phyloP scores from a whole-genome alignment of 73 alveolate genomes.

The Symbiodinium natans region DNA sequence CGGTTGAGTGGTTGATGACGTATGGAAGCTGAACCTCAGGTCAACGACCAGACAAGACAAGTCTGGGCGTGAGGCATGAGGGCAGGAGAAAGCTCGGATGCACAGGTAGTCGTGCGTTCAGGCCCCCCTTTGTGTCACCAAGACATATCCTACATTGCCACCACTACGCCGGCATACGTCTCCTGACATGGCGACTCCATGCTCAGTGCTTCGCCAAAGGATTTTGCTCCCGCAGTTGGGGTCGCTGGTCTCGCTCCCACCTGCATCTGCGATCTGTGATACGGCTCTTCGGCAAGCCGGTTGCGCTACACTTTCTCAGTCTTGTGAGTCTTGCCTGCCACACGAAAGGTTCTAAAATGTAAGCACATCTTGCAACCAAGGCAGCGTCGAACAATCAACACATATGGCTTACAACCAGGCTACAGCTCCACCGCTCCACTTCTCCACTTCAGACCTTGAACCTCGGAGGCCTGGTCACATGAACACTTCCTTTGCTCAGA shows the following conservation, averaged over 20 bases:
- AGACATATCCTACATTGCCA: too few relatives aligned
- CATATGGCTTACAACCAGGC: not conserved
- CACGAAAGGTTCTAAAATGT: not conserved
- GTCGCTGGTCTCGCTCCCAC: not conserved
- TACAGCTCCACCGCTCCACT: not conserved
- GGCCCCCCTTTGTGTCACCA: not conserved
- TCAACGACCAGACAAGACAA: too few relatives aligned
- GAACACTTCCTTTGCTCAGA: not conserved
- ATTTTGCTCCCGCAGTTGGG: constrained; percentile 2
- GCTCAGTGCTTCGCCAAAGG: not conserved
- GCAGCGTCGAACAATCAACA: not conserved
- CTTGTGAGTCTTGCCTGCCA: not conserved
- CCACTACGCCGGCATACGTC: too few relatives aligned
- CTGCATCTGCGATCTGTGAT: not conserved
- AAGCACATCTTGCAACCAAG: not conserved
- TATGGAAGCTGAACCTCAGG: constrained; percentile 19
- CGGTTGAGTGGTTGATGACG: constrained; percentile 21
- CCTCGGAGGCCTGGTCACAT: too few relatives aligned
- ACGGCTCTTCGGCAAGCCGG: not conserved
- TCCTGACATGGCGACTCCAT: too few relatives aligned
- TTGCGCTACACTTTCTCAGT: not conserved
- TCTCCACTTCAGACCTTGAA: too few relatives aligned
- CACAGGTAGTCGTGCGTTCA: too few relatives aligned
- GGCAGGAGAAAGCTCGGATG: too few relatives aligned
- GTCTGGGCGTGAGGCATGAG: too few relatives aligned